Evolutionary conservation across 2,329 filamentous ascomycete genomes (phyloP).

Genomic region (Trichoderma pleuroti): DNA sequence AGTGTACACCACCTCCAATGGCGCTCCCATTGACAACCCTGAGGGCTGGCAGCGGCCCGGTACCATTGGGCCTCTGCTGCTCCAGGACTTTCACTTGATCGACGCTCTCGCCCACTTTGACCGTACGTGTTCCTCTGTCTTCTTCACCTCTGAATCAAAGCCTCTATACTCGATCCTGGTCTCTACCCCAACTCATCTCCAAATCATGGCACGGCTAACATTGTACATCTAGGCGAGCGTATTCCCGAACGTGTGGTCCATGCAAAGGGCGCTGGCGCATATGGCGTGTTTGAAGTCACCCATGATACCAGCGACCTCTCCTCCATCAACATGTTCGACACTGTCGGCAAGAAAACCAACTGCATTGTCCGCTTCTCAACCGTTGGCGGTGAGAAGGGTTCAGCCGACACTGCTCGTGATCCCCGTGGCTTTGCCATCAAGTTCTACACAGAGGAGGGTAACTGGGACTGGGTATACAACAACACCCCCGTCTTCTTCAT

Average conservation of each 20-base stretch:
- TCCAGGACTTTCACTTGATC: conserved; percentile 64
- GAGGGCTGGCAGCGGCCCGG: conserved; percentile 50
- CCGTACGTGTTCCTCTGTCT: conserved; percentile 28
- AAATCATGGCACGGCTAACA: not conserved
- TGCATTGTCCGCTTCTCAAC: conserved; percentile 67
- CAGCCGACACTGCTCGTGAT: conserved; percentile 65
- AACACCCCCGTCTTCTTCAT: conserved; percentile 78
- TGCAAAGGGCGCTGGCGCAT: conserved; percentile 41
- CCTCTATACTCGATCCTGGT: not conserved
- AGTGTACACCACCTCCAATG: conserved; percentile 58
- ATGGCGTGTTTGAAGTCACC: conserved; percentile 59
- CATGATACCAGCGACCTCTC: conserved; percentile 54
- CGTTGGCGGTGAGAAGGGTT: conserved; percentile 64
- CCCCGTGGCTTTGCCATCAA: conserved; percentile 62
- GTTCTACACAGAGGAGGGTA: conserved; percentile 63
- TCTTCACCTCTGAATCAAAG: not conserved
- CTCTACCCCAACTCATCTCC: not conserved
- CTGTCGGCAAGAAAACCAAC: conserved; percentile 51
- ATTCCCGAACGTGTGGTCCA: conserved; percentile 46
- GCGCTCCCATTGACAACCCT: conserved; percentile 53
- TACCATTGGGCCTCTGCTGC: conserved; percentile 54
- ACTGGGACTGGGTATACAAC: conserved; percentile 72
- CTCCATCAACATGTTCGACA: conserved; percentile 50
- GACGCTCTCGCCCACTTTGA: conserved; percentile 56
- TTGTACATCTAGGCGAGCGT: conserved; percentile 35